Percentiles rank a stretch among this genome's conserved stretches.
Evolutionary conservation across 305 asterid species (phyloP).

Genomic region (Solanum chacoense): DNA sequence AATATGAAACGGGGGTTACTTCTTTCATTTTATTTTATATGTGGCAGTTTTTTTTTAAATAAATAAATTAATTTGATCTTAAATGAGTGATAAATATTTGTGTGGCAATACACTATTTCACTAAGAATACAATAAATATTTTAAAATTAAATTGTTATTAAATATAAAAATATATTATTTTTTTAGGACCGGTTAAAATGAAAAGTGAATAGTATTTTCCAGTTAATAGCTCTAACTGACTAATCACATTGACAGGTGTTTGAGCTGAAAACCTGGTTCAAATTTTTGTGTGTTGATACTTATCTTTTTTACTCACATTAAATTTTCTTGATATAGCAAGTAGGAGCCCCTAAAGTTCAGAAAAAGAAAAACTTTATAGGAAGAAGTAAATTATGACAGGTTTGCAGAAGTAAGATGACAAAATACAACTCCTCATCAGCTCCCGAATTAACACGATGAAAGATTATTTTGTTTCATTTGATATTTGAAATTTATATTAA

Average conservation of each 20-base stretch:
- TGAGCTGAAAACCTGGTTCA: background rate
- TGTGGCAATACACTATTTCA: accelerated
- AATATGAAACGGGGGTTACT: background rate
- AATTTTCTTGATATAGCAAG: background rate
- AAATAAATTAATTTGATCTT: no score
- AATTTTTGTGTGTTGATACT: background rate
- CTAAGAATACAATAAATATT: no score
- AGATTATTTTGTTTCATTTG: background rate
- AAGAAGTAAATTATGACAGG: background rate
- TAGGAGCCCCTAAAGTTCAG: background rate
- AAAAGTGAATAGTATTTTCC: background rate
- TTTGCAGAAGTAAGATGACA: background rate
- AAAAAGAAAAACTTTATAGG: background rate
- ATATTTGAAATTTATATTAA: no score
- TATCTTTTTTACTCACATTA: background rate
- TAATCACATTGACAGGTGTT: background rate
- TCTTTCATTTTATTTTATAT: background rate
- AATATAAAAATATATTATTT: no score
- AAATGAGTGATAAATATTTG: no score
- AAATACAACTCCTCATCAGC: background rate
- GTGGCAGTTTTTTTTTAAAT: no score
- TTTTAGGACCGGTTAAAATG: no score
- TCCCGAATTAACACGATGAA: background rate
- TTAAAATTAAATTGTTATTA: no score
- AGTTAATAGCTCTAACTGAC: background rate